Evolutionary conservation across 805 yeast species (phyloP).

Genomic region (Lipomyces mesembrius): DNA sequence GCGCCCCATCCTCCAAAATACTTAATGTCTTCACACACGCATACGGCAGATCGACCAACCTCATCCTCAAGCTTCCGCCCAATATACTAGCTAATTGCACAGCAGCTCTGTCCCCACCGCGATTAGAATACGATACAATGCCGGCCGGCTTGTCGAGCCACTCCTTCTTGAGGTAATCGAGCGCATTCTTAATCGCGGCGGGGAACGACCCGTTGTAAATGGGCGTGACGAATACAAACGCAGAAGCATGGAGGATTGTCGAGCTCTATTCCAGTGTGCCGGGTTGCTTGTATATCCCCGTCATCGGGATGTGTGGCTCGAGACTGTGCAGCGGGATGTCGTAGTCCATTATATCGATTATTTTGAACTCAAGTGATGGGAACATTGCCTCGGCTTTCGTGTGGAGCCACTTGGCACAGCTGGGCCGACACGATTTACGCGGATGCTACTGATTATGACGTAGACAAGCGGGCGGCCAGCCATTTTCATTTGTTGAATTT

Average conservation of each 20-base stretch:
- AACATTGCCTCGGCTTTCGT: neutral
- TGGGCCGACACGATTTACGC: constrained; percentile 16
- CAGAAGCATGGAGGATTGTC: constrained; percentile 35
- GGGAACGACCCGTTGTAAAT: constrained; percentile 50
- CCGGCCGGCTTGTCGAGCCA: constrained; percentile 47
- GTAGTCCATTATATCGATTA: constrained; percentile 23
- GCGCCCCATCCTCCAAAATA: no score
- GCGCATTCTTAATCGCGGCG: constrained; percentile 48
- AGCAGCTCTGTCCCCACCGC: constrained; percentile 25
- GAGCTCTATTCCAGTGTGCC: constrained; percentile 25
- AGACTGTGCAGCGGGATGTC: constrained; percentile 19
- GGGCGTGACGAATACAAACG: constrained; percentile 48
- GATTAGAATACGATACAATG: constrained; percentile 42
- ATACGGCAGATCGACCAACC: constrained; percentile 13
- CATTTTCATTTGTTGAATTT: neutral
- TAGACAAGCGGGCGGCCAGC: constrained; percentile 15
- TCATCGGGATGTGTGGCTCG: constrained; percentile 24
- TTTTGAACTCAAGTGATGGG: constrained; percentile 16
- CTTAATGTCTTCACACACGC: no score
- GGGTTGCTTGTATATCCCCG: constrained; percentile 26
- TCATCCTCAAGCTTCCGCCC: constrained; percentile 12
- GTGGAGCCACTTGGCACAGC: constrained; percentile 17
- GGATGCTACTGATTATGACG: constrained; percentile 23
- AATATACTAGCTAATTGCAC: neutral
- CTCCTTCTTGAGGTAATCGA: constrained; percentile 47